These are phyloP conservation scores for Ophioceras dolichostomum DNA, from an alignment of 2,329 filamentous ascomycete species.

Conservation along the genomic window DNA sequence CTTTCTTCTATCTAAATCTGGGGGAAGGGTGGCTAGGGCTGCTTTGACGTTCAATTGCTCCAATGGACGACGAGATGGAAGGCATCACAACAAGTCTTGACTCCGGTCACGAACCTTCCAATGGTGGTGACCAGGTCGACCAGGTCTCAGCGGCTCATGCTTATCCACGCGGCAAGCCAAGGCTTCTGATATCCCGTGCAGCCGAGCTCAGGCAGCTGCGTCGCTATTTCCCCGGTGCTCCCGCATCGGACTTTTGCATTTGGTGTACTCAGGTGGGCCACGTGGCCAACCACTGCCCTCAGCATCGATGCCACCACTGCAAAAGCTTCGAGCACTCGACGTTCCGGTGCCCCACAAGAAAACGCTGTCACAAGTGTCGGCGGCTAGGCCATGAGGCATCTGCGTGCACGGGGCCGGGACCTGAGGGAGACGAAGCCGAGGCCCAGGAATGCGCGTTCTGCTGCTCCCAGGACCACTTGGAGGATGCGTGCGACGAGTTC, in stretches of 20 bases:
- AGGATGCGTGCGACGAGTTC: conserved; percentile 44
- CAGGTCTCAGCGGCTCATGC: no score
- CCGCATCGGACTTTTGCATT: conserved; percentile 32
- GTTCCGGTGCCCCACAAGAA: conserved; percentile 35
- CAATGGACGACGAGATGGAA: no score
- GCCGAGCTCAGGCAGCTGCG: conserved; percentile 26
- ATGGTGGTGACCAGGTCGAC: no score
- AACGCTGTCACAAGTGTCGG: conserved; percentile 46
- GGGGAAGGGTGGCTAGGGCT: no score
- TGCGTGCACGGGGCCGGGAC: conserved; percentile 38
- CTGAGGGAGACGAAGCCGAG: no score
- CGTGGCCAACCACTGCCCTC: conserved; percentile 28
- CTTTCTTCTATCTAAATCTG: no score
- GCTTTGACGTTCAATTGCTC: no score
- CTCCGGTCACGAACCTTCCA: no score
- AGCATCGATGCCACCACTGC: conserved; percentile 35
- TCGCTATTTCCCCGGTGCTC: conserved; percentile 39
- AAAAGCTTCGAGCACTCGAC: conserved; percentile 30
- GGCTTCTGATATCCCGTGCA: no score
- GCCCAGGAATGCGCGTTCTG: conserved; percentile 47
- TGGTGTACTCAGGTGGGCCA: conserved; percentile 39
- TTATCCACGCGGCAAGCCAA: no score
- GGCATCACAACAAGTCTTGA: no score
- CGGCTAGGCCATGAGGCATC: conserved; percentile 44
- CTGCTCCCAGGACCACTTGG: conserved; percentile 39